phyloP scores from a whole-genome alignment of 176 grass and related monocot species.

The Avena insularis region DNA sequence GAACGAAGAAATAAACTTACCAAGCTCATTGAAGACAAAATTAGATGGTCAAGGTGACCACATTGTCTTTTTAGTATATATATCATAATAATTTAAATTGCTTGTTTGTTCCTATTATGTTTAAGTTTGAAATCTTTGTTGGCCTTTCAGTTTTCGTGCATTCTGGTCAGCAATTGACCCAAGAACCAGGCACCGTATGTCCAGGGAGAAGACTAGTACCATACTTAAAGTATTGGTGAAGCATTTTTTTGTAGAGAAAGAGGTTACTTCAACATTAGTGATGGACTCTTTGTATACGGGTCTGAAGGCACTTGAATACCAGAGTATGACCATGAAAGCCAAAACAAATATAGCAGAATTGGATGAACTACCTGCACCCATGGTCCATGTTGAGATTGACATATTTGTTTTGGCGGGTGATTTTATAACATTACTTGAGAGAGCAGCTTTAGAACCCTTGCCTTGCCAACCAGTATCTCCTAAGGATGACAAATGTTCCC shows the following conservation, averaged over 20 bases:
- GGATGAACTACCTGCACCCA: slow-evolving; percentile 66
- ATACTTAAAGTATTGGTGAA: slow-evolving; percentile 85
- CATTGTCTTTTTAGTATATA: slow-evolving; percentile 26
- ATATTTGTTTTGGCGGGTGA: slow-evolving; percentile 93
- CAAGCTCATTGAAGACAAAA: slow-evolving; percentile 90
- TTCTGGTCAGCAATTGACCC: slow-evolving; percentile 82
- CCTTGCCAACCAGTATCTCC: slow-evolving; percentile 65
- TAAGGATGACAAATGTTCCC: slow-evolving; percentile 78
- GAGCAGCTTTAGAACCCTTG: slow-evolving; percentile 67
- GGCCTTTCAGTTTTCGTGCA: slow-evolving; percentile 72
- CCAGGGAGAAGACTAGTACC: slow-evolving; percentile 72
- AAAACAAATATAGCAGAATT: slow-evolving; percentile 62
- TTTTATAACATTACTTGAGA: slow-evolving; percentile 78
- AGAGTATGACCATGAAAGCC: slow-evolving; percentile 72
- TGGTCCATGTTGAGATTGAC: slow-evolving; percentile 73
- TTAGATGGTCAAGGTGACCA: slow-evolving; percentile 83
- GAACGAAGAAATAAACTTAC: slow-evolving; percentile 84
- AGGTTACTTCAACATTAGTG: slow-evolving; percentile 91
- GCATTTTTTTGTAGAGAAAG: slow-evolving; percentile 94
- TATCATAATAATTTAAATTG: background rate
- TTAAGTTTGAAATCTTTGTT: slow-evolving; percentile 34
- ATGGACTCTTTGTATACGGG: slow-evolving; percentile 89
- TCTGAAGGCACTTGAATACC: slow-evolving; percentile 71
- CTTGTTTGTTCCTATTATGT: background rate
- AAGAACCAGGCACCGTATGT: slow-evolving; percentile 62